A percentile compares a stretch with the other conserved stretches of the same genome.
Conservation (phyloP, 768 basidiomycete genomes). For the Boletus coccyginus region DNA sequence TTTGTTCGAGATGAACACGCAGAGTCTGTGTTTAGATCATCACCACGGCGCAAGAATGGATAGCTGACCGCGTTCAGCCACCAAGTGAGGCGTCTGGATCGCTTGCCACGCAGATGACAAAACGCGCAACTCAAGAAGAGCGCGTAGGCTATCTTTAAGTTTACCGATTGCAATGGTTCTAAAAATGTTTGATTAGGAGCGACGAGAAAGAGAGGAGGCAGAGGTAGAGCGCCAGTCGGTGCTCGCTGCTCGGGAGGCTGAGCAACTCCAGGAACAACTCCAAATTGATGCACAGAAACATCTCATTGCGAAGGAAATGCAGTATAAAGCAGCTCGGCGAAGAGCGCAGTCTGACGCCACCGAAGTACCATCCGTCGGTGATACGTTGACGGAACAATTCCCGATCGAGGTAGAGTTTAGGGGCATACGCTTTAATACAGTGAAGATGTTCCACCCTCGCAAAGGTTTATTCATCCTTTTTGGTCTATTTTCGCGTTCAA, state of each 20-base stretch:
- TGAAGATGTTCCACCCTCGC: constrained; percentile 72
- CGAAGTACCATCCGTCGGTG: constrained; percentile 50
- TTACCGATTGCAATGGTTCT: not conserved
- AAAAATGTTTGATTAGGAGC: constrained; percentile 37
- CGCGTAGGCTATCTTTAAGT: constrained; percentile 38
- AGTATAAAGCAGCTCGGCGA: constrained; percentile 51
- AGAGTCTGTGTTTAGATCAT: constrained; percentile 49
- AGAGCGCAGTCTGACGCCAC: constrained; percentile 72
- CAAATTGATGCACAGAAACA: constrained; percentile 63
- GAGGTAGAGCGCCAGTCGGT: constrained; percentile 51
- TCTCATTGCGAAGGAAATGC: constrained; percentile 41
- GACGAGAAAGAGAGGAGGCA: constrained; percentile 52
- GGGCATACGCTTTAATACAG: constrained; percentile 58
- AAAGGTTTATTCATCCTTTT: constrained; percentile 44
- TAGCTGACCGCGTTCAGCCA: constrained; percentile 53
- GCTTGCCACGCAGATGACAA: constrained; percentile 75
- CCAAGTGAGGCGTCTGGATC: constrained; percentile 63
- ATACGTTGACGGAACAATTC: constrained; percentile 63
- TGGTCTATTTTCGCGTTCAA: not conserved
- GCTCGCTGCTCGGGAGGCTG: constrained; percentile 49
- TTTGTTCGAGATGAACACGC: not conserved
- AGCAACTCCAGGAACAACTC: constrained; percentile 64
- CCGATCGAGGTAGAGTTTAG: constrained; percentile 52
- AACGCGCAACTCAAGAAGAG: constrained; percentile 68
- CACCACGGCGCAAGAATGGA: constrained; percentile 69